phyloP scores from a whole-genome alignment of 345 rosid genomes.

The Sisymbrium altissimum region DNA sequence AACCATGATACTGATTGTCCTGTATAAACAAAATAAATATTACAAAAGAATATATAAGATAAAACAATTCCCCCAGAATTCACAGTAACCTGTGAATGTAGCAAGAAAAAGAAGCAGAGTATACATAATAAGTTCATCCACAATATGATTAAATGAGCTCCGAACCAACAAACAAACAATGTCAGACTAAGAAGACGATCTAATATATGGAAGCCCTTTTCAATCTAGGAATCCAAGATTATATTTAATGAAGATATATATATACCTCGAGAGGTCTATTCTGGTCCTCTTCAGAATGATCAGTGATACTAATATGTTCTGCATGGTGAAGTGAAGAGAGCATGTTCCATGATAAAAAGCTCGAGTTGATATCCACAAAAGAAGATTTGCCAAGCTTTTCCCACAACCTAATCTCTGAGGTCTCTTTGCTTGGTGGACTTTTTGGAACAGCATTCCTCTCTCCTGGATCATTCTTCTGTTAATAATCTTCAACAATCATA shows the following conservation, averaged over 20 bases:
- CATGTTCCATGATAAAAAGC: constrained; percentile 79
- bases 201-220: not conserved
- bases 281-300: constrained; percentile 84
- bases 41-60: too few relatives aligned
- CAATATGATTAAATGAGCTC: too few relatives aligned
- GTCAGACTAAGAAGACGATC: not conserved
- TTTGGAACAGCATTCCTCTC: constrained; percentile 49
- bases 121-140: not conserved
- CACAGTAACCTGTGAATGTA: constrained; percentile 70
- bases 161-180: not conserved
- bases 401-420: constrained; percentile 71
- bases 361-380: constrained; percentile 60
- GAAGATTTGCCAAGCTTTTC: constrained; percentile 88
- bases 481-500: constrained; percentile 14
- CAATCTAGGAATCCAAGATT: constrained; percentile 16
- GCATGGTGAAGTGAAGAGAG: constrained; percentile 96
- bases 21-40: too few relatives aligned
- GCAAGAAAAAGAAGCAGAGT: constrained; percentile 15
- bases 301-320: constrained; percentile 85
- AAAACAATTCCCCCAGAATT: constrained; percentile 99
- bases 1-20: too few relatives aligned
- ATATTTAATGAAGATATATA: too few relatives aligned
- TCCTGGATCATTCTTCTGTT: constrained; percentile 34
- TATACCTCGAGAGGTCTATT: constrained; percentile 88
- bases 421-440: constrained; percentile 46